phyloP scores from a whole-genome alignment of 2,329 filamentous ascomycete species.

The Penicillium occitanis region DNA sequence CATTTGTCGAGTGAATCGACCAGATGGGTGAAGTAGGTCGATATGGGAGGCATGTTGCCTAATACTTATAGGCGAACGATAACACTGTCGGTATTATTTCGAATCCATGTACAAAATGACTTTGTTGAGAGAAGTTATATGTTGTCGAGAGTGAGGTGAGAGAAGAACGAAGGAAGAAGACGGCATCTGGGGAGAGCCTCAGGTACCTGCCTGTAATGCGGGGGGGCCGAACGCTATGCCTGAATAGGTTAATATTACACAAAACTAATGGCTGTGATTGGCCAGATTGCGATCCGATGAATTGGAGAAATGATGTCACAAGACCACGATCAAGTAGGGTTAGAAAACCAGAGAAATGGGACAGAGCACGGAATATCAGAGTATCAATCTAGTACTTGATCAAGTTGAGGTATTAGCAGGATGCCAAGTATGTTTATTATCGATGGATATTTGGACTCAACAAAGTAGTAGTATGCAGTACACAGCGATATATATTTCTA shows the following conservation, averaged over 20 bases:
- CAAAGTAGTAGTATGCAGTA: too few species aligned
- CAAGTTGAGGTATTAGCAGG: neutral
- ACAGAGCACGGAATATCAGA: neutral
- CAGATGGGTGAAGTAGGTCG: constrained; percentile 8
- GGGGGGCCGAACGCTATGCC: neutral
- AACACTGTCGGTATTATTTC: neutral
- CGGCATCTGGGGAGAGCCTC: neutral
- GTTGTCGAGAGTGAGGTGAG: neutral
- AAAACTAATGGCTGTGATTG: neutral
- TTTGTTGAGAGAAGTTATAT: neutral
- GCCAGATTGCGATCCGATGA: neutral
- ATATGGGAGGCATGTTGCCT: constrained; percentile 11
- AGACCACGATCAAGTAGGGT: neutral
- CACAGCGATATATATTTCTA: too few species aligned
- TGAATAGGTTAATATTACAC: neutral
- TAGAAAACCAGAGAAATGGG: neutral
- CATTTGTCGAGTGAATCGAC: constrained; percentile 9
- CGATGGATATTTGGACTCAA: neutral
- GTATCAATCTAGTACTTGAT: neutral
- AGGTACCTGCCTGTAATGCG: neutral
- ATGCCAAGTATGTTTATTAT: neutral
- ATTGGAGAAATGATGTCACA: constrained; percentile 2
- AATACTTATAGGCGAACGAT: neutral
- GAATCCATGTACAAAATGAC: neutral
- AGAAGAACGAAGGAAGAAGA: neutral